Base-by-base conservation (phyloP, 2,329 filamentous ascomycete genomes). In the Alternaria gansuensis region DNA sequence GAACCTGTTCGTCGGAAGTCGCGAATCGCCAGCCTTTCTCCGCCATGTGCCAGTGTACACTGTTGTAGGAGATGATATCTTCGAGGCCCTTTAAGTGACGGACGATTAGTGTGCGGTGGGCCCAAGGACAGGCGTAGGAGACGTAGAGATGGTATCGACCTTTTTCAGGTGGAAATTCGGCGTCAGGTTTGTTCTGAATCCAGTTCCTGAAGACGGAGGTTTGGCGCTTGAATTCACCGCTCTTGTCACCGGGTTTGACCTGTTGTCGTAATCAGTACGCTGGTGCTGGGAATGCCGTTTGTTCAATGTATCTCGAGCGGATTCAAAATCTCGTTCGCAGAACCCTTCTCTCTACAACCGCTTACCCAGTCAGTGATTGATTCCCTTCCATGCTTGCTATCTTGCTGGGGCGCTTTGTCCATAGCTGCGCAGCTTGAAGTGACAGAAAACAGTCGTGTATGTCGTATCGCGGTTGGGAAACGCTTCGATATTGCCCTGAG, bases 61-160 rank as follows among this genome's bases (percentile, higher is more conserved):
- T 87, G 0, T 92, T 95, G 59, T 87, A 83, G 5, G 86, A 82
- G 67, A 99, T 88, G 65, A 95, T 85, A 56, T 96, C 89, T 70
- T 98, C 91, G 0, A 99, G 84, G 0, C 94, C 95, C 82, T 98
- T 99, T 71, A 99, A 85, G 76, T 92, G 90, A 58, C 94, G 86
- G 2, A 91, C 90, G 67, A 98, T 97, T 65, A 98, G 83, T 0
- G 92, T 90, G 41, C 95, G 89, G 73, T 92, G 92, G 5, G 94
- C 93, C 93, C 93, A 97, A 4, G 93, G 93, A 78, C 93, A 97
- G 6, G 93, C 93, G 79, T 96, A 97, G 71, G 90, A 94, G 67
- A 97, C 90, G 75, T 94, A 99, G 69, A 99, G 87, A 80, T 99
- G 95, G 77, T 99, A 99, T 55, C 95, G 86, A 52, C 86, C 92